Conservation (phyloP, 2,329 filamentous ascomycete species). For the Colletotrichum sp. region DNA sequence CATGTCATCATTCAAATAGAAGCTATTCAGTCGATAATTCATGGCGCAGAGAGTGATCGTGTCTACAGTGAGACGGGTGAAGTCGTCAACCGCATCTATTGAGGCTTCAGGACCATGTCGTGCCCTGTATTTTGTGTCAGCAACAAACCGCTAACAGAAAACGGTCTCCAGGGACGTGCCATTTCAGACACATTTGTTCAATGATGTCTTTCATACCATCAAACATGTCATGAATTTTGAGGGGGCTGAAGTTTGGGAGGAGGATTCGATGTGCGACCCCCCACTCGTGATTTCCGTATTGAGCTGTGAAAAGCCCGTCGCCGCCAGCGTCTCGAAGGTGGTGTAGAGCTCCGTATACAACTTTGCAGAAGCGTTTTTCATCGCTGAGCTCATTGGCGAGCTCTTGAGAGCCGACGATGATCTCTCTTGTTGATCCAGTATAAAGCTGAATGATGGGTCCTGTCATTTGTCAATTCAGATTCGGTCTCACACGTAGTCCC, state of each 20-base stretch:
- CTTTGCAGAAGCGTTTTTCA: background rate
- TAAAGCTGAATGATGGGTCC: background rate
- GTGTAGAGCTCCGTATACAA: background rate
- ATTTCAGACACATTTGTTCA: slow-evolving; percentile 69
- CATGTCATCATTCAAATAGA: slow-evolving; percentile 56
- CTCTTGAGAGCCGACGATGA: background rate
- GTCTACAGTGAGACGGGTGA: slow-evolving; percentile 76
- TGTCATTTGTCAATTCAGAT: background rate
- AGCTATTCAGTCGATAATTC: slow-evolving; percentile 77
- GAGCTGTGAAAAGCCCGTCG: slow-evolving; percentile 69
- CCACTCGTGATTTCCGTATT: slow-evolving; percentile 49
- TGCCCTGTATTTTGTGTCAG: slow-evolving; percentile 54
- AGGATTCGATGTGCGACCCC: slow-evolving; percentile 68
- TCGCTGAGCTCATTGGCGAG: background rate
- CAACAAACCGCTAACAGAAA: background rate
- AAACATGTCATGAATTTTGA: slow-evolving; percentile 72
- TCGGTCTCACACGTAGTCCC: background rate
- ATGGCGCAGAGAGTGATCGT: slow-evolving; percentile 75
- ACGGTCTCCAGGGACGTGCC: slow-evolving; percentile 39
- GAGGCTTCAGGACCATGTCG: slow-evolving; percentile 49
- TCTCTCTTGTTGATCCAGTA: background rate
- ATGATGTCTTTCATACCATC: slow-evolving; percentile 73
- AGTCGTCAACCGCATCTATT: slow-evolving; percentile 67
- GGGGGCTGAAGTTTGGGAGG: slow-evolving; percentile 71
- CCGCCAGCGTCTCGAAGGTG: background rate